These are phyloP conservation scores for Penstemon barbatus DNA, from an alignment of 257 asterid species.

Conservation along the genomic window DNA sequence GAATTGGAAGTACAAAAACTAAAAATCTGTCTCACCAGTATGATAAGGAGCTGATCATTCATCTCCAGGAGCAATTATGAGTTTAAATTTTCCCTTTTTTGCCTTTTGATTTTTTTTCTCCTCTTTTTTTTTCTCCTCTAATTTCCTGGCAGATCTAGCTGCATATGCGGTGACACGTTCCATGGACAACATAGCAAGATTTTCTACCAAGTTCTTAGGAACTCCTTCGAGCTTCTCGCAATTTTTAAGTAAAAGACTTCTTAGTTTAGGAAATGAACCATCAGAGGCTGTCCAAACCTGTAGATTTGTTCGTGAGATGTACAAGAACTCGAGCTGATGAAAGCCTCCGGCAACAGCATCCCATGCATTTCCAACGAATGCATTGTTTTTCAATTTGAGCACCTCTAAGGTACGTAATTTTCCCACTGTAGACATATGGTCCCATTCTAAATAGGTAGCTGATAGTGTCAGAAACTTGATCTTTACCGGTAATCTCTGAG, in stretches of 20 bases:
- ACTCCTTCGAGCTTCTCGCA: constrained; percentile 22
- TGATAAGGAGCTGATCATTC: too few relatives aligned
- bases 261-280: constrained; percentile 23
- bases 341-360: constrained; percentile 9
- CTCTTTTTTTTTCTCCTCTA: too few relatives aligned
- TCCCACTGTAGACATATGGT: constrained; percentile 7
- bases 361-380: constrained; percentile 29
- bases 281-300: constrained; percentile 25
- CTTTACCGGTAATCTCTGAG: constrained; percentile 24
- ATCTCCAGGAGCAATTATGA: too few relatives aligned
- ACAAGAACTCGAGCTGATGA: constrained; percentile 21
- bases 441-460: constrained; percentile 31
- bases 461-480: constrained; percentile 28
- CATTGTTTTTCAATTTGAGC: constrained; percentile 22
- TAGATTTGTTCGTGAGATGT: constrained; percentile 27
- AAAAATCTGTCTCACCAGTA: too few relatives aligned
- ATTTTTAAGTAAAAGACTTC: constrained; percentile 14
- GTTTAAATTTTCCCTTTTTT: too few relatives aligned
- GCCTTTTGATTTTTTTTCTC: too few relatives aligned
- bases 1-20: too few relatives aligned
- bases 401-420: constrained; percentile 13
- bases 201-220: constrained; percentile 17
- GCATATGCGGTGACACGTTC: neutral
- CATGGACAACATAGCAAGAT: constrained; percentile 25
- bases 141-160: neutral